Base-by-base conservation (phyloP, 352 stramenopile genomes). In the Phytophthora hibernalis region DNA sequence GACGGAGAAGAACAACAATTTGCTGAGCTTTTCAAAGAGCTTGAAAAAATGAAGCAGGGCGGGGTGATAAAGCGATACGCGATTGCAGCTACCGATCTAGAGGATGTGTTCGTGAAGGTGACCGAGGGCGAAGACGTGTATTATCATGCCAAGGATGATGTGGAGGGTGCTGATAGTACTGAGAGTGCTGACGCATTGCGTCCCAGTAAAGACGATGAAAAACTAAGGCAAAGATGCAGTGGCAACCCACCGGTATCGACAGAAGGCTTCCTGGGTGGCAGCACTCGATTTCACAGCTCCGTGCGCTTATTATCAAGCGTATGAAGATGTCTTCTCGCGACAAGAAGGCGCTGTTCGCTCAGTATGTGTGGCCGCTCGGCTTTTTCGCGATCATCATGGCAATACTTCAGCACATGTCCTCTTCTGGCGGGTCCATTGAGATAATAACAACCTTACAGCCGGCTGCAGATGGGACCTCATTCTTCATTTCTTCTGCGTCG, bases 61-160 rank as follows among this genome's bases (percentile, higher is more conserved):
- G 54, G 82, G 5, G 47, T 67, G 2, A 97, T 99, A 61, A 90
- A 87, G 20, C 87, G 89, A 10, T 99, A 99, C 74, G 97, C 97
- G 1, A 88, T 99, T 18, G 92, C 92, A 33, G 97, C 99, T 7
- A 99, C 98, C 6, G 98, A 98, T n/a, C 81, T 99, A 1, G 98
- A 99, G 70, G 98, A 99, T 77, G 97, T 99, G 0, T 99, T 99
- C 76, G 84, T 99, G 2, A 85, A 96, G 40, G 95, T 99, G 54
- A 95, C 92, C 0, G 80, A 96, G 52, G 83, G 82, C 12, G 83
- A 91, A 56, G 75, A 83, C 18, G 77, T 91, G 6, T 93, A 93
- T 61, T 79, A 92, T 54, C 80, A 92, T 58, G 78, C 71, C 1
- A 90, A 87, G 31, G 83, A 91, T 35, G 76, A 82, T 31, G 55